A percentile compares a stretch with the other conserved stretches of the same genome.
Conservation (phyloP, 768 basidiomycete genomes). For the Xanthoconium stramineum region DNA sequence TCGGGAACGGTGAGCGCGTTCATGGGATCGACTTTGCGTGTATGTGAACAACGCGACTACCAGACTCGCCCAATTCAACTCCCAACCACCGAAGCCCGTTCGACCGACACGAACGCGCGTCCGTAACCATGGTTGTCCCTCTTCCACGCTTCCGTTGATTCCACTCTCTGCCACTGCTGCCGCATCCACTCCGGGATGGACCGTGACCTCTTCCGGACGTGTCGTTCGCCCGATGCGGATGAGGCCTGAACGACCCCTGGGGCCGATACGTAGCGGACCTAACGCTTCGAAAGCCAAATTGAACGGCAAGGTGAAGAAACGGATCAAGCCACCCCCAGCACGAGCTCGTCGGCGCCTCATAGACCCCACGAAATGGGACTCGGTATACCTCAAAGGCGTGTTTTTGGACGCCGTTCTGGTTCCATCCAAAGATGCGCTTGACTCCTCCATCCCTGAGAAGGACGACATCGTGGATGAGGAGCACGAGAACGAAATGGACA, state of each 20-base stretch:
- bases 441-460: not conserved
- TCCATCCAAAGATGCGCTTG: not conserved
- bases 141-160: constrained; percentile 62
- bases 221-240: constrained; percentile 66
- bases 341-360: constrained; percentile 65
- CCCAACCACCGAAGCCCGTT: constrained; percentile 29
- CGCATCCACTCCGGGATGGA: constrained; percentile 60
- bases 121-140: constrained; percentile 40
- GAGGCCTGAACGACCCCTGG: constrained; percentile 64
- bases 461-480: not conserved
- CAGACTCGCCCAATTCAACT: constrained; percentile 17
- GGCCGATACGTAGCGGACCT: constrained; percentile 14
- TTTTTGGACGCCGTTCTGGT: constrained; percentile 48
- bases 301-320: constrained; percentile 40
- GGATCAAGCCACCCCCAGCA: constrained; percentile 46
- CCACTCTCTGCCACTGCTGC: constrained; percentile 61
- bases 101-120: constrained; percentile 40
- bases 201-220: constrained; percentile 61
- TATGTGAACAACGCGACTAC: not conserved
- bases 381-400: constrained; percentile 64
- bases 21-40: not conserved
- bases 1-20: constrained; percentile 46
- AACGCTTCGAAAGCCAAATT: constrained; percentile 3
- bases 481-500: not conserved
- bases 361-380: constrained; percentile 70